A percentile compares a stretch with the other conserved stretches of the same genome.
Evolutionary conservation across 345 rosid species (phyloP).

Genomic region (Iberis pinnata): DNA sequence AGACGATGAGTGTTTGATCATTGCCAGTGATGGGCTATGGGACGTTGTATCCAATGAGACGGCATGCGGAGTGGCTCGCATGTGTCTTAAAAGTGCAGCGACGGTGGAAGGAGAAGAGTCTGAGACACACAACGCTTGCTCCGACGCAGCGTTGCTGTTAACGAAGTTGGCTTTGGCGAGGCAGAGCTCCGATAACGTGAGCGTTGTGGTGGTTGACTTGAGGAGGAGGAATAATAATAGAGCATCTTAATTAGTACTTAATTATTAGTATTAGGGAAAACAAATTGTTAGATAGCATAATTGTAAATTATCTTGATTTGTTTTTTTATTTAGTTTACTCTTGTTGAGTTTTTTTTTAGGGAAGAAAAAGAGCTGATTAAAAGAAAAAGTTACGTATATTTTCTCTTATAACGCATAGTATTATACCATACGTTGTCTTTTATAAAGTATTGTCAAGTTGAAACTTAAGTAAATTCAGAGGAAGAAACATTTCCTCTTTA

Average conservation of each 20-base stretch:
- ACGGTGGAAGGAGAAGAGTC: neutral
- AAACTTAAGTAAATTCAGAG: too few relatives aligned
- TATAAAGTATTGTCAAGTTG: too few relatives aligned
- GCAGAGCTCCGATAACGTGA: slow-evolving; percentile 74
- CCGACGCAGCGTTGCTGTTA: slow-evolving; percentile 56
- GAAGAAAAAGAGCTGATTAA: neutral
- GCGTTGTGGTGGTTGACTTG: slow-evolving; percentile 81
- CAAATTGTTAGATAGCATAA: slow-evolving; percentile 14
- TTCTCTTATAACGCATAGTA: too few relatives aligned
- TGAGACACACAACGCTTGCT: slow-evolving; percentile 43
- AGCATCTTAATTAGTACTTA: neutral
- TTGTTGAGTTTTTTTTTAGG: neutral
- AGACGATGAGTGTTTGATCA: slow-evolving; percentile 65
- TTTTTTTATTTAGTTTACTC: neutral
- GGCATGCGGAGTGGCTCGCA: slow-evolving; percentile 60
- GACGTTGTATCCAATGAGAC: slow-evolving; percentile 84
- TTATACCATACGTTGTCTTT: too few relatives aligned
- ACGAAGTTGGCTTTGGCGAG: slow-evolving; percentile 72
- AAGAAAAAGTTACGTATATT: too few relatives aligned
- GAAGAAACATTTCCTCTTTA: too few relatives aligned
- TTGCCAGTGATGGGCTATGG: slow-evolving; percentile 85
- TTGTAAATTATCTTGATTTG: slow-evolving; percentile 1
- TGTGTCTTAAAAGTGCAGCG: slow-evolving; percentile 39
- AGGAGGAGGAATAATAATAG: slow-evolving; percentile 19
- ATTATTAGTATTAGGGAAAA: neutral